A percentile compares a stretch with the other conserved stretches of the same genome.
These are phyloP conservation scores for Cyclotella kingstonii DNA, from an alignment of 108 stramenopile species.

Conservation along the genomic window DNA sequence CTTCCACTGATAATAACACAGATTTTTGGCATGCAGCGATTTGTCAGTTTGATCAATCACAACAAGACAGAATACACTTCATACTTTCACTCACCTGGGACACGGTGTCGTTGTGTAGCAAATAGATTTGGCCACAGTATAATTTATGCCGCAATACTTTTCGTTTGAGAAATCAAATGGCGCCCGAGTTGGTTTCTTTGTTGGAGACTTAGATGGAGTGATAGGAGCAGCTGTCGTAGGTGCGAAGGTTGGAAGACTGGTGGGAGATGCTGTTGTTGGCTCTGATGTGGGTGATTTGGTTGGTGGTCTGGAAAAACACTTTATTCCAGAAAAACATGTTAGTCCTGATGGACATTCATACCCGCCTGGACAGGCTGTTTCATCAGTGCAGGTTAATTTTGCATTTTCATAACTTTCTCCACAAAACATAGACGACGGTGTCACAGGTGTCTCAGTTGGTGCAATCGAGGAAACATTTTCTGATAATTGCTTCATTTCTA, in stretches of 20 bases:
- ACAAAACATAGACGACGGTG: constrained; percentile 6
- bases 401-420: constrained; percentile 7
- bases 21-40: no score
- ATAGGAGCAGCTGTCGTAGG: constrained; percentile 12
- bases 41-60: no score
- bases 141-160: constrained; percentile 19
- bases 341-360: constrained; percentile 13
- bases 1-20: no score
- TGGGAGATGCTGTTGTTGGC: no score
- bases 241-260: background rate
- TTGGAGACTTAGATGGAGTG: constrained; percentile 10
- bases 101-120: constrained; percentile 13
- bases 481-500: no score
- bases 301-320: constrained; percentile 15
- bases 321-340: constrained; percentile 4
- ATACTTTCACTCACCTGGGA: constrained; percentile 5
- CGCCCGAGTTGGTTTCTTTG: constrained; percentile 5
- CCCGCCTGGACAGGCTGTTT: constrained; percentile 15
- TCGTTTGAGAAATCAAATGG: constrained; percentile 26
- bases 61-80: no score
- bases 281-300: constrained; percentile 2
- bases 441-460: background rate
- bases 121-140: constrained; percentile 4
- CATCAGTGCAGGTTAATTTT: constrained; percentile 7
- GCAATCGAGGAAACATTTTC: no score